These are phyloP conservation scores for Apiospora koreana DNA, from an alignment of 2,329 filamentous ascomycete species.

Conservation along the genomic window DNA sequence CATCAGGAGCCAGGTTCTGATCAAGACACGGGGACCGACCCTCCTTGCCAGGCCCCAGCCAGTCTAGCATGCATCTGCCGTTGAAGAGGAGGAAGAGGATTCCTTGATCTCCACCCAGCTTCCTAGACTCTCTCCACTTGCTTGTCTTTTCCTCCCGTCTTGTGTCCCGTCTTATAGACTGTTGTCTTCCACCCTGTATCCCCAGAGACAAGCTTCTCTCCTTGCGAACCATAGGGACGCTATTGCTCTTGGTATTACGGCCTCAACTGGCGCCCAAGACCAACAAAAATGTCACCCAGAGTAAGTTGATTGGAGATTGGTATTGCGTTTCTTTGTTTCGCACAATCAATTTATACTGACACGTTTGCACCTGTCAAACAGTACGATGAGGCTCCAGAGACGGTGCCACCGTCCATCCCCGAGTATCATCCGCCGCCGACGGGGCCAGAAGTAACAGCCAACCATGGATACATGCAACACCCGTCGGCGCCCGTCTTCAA, in stretches of 20 bases:
- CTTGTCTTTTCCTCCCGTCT: background rate
- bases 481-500: constrained; percentile 19
- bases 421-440: constrained; percentile 33
- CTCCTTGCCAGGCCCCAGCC: background rate
- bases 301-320: background rate
- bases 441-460: constrained; percentile 24
- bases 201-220: background rate
- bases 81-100: background rate
- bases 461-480: constrained; percentile 11
- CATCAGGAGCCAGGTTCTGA: background rate
- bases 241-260: constrained; percentile 1
- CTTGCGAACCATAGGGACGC: background rate
- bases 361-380: constrained; percentile 10
- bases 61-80: background rate
- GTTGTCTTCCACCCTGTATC: background rate
- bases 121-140: background rate
- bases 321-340: too few species aligned
- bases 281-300: background rate
- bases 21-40: background rate
- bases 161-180: background rate
- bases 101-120: background rate
- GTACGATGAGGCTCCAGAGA: constrained; percentile 34
- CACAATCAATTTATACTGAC: background rate
- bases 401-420: constrained; percentile 25
- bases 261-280: background rate